phyloP scores from a whole-genome alignment of 805 yeast species.

The Candida sanyiensis region DNA sequence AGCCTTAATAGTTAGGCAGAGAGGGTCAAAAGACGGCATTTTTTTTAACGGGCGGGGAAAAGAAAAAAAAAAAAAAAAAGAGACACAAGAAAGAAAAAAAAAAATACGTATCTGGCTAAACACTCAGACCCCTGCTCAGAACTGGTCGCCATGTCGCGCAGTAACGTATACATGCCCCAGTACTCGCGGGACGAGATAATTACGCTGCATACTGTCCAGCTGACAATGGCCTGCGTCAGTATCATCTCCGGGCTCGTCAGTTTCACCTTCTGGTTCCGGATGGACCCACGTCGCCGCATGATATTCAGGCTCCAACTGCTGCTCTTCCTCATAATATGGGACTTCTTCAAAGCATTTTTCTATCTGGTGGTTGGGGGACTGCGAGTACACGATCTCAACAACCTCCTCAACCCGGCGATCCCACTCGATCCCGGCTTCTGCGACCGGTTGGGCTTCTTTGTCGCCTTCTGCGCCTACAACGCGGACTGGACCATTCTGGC shows the following conservation, averaged over 20 bases:
- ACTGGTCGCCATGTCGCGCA: background rate
- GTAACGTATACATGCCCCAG: slow-evolving; percentile 2
- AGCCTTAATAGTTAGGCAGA: no score
- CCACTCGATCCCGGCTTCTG: slow-evolving; percentile 11
- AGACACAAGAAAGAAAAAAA: no score
- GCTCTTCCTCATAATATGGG: background rate
- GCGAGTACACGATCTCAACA: background rate
- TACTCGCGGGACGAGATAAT: background rate
- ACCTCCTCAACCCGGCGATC: background rate
- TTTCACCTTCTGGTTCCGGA: background rate
- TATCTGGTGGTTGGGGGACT: background rate
- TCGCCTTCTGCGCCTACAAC: slow-evolving; percentile 10
- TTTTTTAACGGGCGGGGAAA: no score
- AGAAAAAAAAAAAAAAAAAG: no score
- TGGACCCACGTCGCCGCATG: slow-evolving; percentile 2
- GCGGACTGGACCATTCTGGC: slow-evolving; percentile 18
- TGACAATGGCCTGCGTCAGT: background rate
- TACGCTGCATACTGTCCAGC: background rate
- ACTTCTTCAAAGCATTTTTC: slow-evolving; percentile 3
- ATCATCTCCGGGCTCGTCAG: slow-evolving; percentile 1
- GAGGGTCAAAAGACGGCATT: no score
- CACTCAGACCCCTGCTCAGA: no score
- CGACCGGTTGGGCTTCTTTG: slow-evolving; percentile 19
- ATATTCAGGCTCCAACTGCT: slow-evolving; percentile 2
- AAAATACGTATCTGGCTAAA: no score